phyloP scores from a whole-genome alignment of 176 grass and related monocot species.

The Aegilops umbellulata region DNA sequence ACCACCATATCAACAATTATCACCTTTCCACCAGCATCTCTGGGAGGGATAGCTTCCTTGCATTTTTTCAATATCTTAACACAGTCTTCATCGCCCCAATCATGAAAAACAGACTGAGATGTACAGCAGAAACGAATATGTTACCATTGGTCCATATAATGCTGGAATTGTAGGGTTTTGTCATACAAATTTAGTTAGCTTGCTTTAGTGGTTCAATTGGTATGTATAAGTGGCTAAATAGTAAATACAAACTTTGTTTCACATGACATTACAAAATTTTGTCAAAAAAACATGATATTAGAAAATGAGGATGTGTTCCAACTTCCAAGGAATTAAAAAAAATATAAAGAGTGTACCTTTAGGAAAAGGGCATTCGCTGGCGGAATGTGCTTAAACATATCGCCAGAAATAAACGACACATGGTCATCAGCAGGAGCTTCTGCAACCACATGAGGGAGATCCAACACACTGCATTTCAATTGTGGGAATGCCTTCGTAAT shows the following conservation, averaged over 20 bases:
- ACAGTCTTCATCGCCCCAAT: conserved; percentile 35
- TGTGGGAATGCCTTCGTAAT: conserved; percentile 35
- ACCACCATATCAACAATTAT: conserved; percentile 47
- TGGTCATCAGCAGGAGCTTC: neutral
- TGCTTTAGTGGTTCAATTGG: neutral
- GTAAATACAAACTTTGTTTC: neutral
- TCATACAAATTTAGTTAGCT: neutral
- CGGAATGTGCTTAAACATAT: conserved; percentile 45
- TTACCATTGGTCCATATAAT: neutral
- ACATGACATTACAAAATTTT: neutral
- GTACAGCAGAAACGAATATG: neutral
- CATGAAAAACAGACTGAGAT: conserved; percentile 44
- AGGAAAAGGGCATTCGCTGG: conserved; percentile 38
- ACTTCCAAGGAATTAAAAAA: neutral
- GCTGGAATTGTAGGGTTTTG: neutral
- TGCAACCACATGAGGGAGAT: conserved; percentile 49
- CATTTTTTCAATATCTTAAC: conserved; percentile 36
- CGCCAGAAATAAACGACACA: conserved; percentile 27
- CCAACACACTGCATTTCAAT: conserved; percentile 43
- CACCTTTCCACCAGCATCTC: conserved; percentile 35
- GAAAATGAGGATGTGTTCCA: neutral
- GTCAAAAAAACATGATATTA: neutral
- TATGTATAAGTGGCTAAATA: neutral
- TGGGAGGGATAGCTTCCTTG: conserved; percentile 31
- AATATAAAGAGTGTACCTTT: conserved; percentile 19